A percentile compares a stretch with the other conserved stretches of the same genome.
Evolutionary conservation across 305 asterid species (phyloP).

Genomic region (Plantago lanceolata): DNA sequence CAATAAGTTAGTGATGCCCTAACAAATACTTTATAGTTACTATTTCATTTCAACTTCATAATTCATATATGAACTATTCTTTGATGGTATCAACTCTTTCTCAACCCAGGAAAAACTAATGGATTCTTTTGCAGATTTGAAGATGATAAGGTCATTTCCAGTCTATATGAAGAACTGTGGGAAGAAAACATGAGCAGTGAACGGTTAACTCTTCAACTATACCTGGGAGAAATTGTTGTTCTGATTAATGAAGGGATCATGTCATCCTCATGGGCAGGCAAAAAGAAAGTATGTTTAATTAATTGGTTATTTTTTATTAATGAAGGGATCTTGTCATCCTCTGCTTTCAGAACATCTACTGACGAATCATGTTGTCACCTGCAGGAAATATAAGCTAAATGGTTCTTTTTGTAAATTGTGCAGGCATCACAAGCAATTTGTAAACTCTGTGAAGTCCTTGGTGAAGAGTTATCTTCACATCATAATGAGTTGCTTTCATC

Average conservation of each 20-base stretch:
- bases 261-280: conserved; percentile 94
- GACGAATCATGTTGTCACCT: conserved; percentile 3
- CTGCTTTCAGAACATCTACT: conserved; percentile 14
- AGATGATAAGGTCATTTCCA: conserved; percentile 80
- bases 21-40: conserved; percentile 3
- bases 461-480: conserved; percentile 74
- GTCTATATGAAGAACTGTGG: conserved; percentile 86
- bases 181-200: conserved; percentile 97
- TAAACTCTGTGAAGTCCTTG: conserved; percentile 84
- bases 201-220: conserved; percentile 75
- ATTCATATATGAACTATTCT: conserved; percentile 20
- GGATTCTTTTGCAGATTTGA: conserved; percentile 65
- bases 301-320: conserved; percentile 12
- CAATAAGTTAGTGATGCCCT: conserved; percentile 15
- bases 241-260: conserved; percentile 65
- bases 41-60: conserved; percentile 1
- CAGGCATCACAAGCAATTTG: conserved; percentile 86
- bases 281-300: conserved; percentile 62
- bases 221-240: conserved; percentile 77
- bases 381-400: conserved; percentile 16
- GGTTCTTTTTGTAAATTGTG: conserved; percentile 32
- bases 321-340: too few species aligned
- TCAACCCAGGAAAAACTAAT: conserved; percentile 12
- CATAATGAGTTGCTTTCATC: conserved; percentile 64
- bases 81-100: conserved; percentile 12